Percentiles rank a stretch among this genome's conserved stretches.
These are phyloP conservation scores for Dillenia suffruticosa DNA, from an alignment of 164 flowering plant species.

Conservation along the genomic window DNA sequence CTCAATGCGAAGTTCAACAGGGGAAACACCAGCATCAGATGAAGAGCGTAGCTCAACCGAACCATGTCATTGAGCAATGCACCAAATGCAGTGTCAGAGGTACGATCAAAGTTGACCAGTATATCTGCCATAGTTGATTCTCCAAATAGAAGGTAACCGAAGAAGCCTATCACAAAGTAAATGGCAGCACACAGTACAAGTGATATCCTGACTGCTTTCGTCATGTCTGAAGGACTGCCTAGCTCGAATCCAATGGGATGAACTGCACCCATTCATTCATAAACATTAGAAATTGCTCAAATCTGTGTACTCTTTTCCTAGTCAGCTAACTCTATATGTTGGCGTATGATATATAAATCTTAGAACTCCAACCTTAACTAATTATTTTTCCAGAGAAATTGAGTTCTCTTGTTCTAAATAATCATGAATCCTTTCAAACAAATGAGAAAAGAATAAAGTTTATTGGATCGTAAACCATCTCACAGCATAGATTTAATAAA, in stretches of 20 bases:
- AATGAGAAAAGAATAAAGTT: too few relatives aligned
- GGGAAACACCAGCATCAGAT: constrained; percentile 84
- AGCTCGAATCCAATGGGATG: constrained; percentile 81
- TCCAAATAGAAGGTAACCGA: constrained; percentile 85
- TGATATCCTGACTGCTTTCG: constrained; percentile 53
- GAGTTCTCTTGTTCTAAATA: too few relatives aligned
- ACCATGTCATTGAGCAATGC: constrained; percentile 55
- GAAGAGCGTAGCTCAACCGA: constrained; percentile 80
- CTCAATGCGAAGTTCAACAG: constrained; percentile 74
- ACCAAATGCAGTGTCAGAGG: constrained; percentile 33
- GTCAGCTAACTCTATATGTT: too few relatives aligned
- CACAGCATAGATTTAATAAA: too few relatives aligned
- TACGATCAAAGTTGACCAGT: constrained; percentile 66
- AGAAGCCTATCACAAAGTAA: constrained; percentile 64
- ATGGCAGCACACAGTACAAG: constrained; percentile 58
- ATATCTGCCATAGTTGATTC: constrained; percentile 69
- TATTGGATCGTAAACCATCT: too few relatives aligned
- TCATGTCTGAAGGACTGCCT: constrained; percentile 51
- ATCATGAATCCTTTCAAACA: too few relatives aligned
- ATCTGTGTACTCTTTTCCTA: too few relatives aligned
- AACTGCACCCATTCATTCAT: constrained; percentile 40
- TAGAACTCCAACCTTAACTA: too few relatives aligned
- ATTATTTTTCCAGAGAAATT: too few relatives aligned
- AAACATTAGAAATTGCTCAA: too few relatives aligned
- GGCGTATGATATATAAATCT: too few relatives aligned